Conservation (phyloP, 768 basidiomycete species). For the Tylopilus plumbeoviolaceoides region DNA sequence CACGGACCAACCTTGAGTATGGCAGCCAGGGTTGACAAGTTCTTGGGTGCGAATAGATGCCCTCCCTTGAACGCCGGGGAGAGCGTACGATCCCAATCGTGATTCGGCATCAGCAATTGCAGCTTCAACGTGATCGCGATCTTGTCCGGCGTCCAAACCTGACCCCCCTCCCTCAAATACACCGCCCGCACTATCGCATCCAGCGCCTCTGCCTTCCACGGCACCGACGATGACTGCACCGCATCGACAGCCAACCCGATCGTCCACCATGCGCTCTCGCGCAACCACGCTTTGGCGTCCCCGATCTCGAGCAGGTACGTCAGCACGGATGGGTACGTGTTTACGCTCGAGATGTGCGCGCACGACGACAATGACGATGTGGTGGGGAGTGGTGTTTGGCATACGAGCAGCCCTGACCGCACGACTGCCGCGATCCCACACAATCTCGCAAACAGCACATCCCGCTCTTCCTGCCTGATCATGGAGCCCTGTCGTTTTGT, state of each 20-base stretch:
- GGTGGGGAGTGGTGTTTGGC: constrained; percentile 48
- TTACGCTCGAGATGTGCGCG: constrained; percentile 50
- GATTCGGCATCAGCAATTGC: constrained; percentile 54
- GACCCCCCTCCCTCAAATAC: constrained; percentile 32
- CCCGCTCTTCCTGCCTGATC: constrained; percentile 90
- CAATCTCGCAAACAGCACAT: constrained; percentile 85
- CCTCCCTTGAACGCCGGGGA: constrained; percentile 74
- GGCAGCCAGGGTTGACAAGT: constrained; percentile 66
- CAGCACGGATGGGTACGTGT: constrained; percentile 57
- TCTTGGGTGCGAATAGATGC: constrained; percentile 64
- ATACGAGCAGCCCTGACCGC: constrained; percentile 77
- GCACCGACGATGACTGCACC: constrained; percentile 50
- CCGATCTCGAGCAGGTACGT: constrained; percentile 63
- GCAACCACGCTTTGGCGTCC: constrained; percentile 83
- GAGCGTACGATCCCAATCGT: constrained; percentile 64
- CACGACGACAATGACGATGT: constrained; percentile 36
- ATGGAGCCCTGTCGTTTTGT: constrained; percentile 72
- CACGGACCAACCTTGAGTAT: constrained; percentile 67
- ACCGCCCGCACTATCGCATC: constrained; percentile 46
- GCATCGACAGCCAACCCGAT: constrained; percentile 61
- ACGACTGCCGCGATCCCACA: constrained; percentile 87
- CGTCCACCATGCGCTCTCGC: constrained; percentile 89
- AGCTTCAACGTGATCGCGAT: constrained; percentile 74
- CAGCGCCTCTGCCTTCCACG: constrained; percentile 71
- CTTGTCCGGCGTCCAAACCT: constrained; percentile 82